Base-by-base conservation (phyloP, 2,329 filamentous ascomycete genomes). In the Colletotrichum aenigma region DNA sequence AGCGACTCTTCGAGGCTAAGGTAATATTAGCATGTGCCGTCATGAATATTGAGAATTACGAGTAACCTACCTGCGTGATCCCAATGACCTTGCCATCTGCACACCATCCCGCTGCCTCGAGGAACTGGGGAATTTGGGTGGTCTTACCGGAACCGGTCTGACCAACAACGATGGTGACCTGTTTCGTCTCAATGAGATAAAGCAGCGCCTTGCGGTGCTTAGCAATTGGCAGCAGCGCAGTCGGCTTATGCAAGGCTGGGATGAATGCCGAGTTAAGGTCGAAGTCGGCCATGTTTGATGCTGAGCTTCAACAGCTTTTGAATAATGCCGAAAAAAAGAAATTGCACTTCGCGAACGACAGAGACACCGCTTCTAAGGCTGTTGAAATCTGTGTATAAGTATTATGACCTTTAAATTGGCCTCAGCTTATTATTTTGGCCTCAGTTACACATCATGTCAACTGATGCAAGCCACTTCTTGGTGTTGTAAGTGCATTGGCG, bases 101-200 rank as follows among this genome's bases (percentile, higher is more conserved):
- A 82, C 95, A 96, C 96, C 96, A 98, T 84, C 96, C 96, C 81
- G 94, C 95, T 79, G 94, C 89, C 74, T 98, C 93, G 15, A 98
- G 90, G 80, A 94, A 98, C 80, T 98, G 96, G 1, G 97, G 97
- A 58, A 98, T 93, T 82, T 98, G 97, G 0, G 97, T 98, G 2
- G 96, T 98, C 85, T 98, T 98, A 56, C 96, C 96, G 28, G 95
- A 98, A 6, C 97, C 97, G 2, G 97, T 98, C 82, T 98, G 96
- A 10, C 96, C 97, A 70, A 98, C 93, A 15, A 98, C 92, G 66
- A 98, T 95, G 0, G 95, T 96, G 73, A 98, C 93, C 0, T 94
- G 93, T 78, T 92, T 92, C 9, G 92, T 96, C 83, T 98, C 96
- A 74, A 98, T 91, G 16, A 96, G 89, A 84, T 98, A 98, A 3